Base-by-base conservation (phyloP, 805 yeast species). In the Blastobotrys americana region DNA sequence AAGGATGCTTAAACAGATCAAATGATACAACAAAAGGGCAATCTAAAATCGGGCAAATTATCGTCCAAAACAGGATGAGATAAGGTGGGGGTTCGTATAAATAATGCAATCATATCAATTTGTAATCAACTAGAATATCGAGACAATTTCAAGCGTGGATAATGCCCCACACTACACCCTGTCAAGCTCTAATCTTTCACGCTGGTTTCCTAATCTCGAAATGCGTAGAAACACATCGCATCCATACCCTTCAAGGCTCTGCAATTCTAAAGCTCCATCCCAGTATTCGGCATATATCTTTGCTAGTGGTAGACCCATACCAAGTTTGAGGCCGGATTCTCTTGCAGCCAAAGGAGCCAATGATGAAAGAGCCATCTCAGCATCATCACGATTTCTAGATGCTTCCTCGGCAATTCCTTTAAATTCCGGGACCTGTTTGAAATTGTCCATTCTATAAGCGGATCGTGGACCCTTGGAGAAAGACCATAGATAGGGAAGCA, bases 281-380 rank as follows among this genome's bases (percentile, higher is more conserved):
- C 97, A 90, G 63, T 90, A 90, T 55, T 90, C 97, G 0, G 95
- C 86, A 59, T 90, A 90, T 0, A 89, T 86, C 54, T 85, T 81
- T 56, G 96, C 84, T 83, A 90, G 80, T 0, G 97, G 96, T 48
- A 90, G 68, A 0, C 97, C 96, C 47, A 90, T 73, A 0, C 97
- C 97, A 22, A 90, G 65, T 42, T 83, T 84, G 55, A 74, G 75
- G 47, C 83, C 75, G 21, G 84, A 79, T 1, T 93, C 84, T 50
- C 97, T 74, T 25, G 80, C 72, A 35, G 83, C 75, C 55, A 89
- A 70, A 22, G 77, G 72, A 42, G 74, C 71, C 47, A 89, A 67
- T 1, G 93, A 82, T 3, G 80, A 72, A 8, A 34, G 45, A 19
- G 22, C 34, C 19, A 34, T 21, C 16, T 8, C 31, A 8, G 13